These are phyloP conservation scores for Leccinum obscurum DNA, from an alignment of 768 basidiomycete genomes.

Conservation along the genomic window DNA sequence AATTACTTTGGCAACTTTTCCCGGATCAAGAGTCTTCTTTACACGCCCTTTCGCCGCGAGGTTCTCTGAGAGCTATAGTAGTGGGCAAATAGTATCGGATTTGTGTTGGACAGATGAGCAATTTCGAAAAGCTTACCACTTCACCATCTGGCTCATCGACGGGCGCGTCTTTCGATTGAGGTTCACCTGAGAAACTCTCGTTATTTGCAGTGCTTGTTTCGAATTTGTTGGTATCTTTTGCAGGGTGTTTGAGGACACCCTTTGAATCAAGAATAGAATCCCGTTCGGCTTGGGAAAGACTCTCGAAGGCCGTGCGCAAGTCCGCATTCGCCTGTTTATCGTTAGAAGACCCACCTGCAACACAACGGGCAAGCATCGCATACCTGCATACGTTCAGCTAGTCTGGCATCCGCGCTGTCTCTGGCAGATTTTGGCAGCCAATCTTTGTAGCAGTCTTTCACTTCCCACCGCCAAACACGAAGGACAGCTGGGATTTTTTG, in stretches of 20 bases:
- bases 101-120: background rate
- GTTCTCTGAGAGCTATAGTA: slow-evolving; percentile 22
- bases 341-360: slow-evolving; percentile 5
- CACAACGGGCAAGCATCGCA: slow-evolving; percentile 17
- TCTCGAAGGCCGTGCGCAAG: slow-evolving; percentile 53
- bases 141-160: slow-evolving; percentile 41
- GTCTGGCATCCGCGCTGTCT: slow-evolving; percentile 61
- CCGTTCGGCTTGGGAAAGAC: slow-evolving; percentile 57
- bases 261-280: slow-evolving; percentile 56
- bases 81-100: background rate
- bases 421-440: slow-evolving; percentile 68
- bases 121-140: slow-evolving; percentile 30
- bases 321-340: slow-evolving; percentile 55
- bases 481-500: slow-evolving; percentile 61
- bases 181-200: slow-evolving; percentile 21
- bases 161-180: slow-evolving; percentile 29
- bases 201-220: slow-evolving; percentile 3
- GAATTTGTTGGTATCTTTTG: slow-evolving; percentile 35
- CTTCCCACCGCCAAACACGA: slow-evolving; percentile 87
- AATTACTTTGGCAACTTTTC: slow-evolving; percentile 42
- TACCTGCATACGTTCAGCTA: slow-evolving; percentile 67
- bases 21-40: slow-evolving; percentile 57
- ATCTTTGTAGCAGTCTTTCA: slow-evolving; percentile 53
- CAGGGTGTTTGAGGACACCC: slow-evolving; percentile 35
- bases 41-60: slow-evolving; percentile 37